Evolutionary conservation across 257 asterid genomes (phyloP).

Genomic region (Primulina eburnea): DNA sequence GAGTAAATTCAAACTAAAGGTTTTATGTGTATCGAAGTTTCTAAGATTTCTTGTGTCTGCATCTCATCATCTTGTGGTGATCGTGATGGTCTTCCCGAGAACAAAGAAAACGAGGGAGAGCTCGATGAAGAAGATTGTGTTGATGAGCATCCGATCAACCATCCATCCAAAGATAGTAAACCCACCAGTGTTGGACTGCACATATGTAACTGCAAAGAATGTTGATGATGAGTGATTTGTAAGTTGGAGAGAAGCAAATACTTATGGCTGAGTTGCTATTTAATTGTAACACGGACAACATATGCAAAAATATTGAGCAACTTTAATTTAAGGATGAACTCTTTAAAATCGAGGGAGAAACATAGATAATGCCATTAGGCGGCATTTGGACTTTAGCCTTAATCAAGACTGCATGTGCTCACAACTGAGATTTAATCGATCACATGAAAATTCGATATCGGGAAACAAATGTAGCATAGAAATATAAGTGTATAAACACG

Average conservation of each 20-base stretch:
- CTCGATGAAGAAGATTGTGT: constrained; percentile 79
- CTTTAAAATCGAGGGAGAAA: constrained; percentile 1
- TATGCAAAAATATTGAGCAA: not conserved
- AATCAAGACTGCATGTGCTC: not conserved
- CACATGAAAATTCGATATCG: not conserved
- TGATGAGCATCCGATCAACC: constrained; percentile 68
- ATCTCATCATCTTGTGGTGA: constrained; percentile 33
- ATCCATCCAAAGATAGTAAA: constrained; percentile 79
- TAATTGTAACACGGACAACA: not conserved
- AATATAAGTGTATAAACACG: constrained; percentile 19
- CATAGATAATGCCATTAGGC: not conserved
- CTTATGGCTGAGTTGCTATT: not conserved
- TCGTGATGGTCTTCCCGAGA: constrained; percentile 72
- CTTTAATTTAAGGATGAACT: not conserved
- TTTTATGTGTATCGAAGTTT: too few species aligned
- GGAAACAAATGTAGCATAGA: not conserved
- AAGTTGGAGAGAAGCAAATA: not conserved
- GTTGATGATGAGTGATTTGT: not conserved
- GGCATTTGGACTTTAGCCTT: too few species aligned
- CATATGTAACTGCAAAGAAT: constrained; percentile 64
- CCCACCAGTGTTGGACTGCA: constrained; percentile 79
- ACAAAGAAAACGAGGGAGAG: constrained; percentile 74
- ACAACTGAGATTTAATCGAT: too few species aligned
- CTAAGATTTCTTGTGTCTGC: not conserved
- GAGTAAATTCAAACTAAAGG: too few species aligned